Evolutionary conservation across 2,329 filamentous ascomycete genomes (phyloP).

Genomic region (Graphium sp.): DNA sequence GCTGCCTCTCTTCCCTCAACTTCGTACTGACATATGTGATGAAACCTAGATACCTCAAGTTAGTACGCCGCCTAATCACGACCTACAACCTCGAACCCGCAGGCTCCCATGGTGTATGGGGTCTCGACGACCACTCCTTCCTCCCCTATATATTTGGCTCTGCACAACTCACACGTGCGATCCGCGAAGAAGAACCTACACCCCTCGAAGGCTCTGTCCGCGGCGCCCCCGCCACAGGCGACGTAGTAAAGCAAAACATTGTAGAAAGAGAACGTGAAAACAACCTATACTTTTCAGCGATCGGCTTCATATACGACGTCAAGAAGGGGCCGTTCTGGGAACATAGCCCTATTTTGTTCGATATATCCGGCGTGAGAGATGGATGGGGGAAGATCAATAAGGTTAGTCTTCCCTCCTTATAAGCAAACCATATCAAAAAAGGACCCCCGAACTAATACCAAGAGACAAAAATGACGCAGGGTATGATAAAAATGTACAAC

Average conservation of each 20-base stretch:
- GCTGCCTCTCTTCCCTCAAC: slow-evolving; percentile 2
- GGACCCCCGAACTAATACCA: neutral
- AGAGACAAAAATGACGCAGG: slow-evolving; percentile 26
- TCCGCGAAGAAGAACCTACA: slow-evolving; percentile 42
- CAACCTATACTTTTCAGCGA: slow-evolving; percentile 88
- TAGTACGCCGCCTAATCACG: slow-evolving; percentile 69
- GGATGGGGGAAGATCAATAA: slow-evolving; percentile 98
- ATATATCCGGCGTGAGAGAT: slow-evolving; percentile 77
- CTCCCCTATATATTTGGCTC: slow-evolving; percentile 90
- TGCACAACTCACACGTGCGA: slow-evolving; percentile 69
- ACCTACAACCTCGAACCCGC: slow-evolving; percentile 91
- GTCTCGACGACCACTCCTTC: slow-evolving; percentile 93
- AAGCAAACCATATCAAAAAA: neutral
- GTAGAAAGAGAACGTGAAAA: slow-evolving; percentile 47
- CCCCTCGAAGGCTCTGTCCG: slow-evolving; percentile 65
- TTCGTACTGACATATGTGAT: too few relatives aligned
- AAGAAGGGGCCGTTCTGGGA: slow-evolving; percentile 96
- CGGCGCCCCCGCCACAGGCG: slow-evolving; percentile 52
- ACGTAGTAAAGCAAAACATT: slow-evolving; percentile 46
- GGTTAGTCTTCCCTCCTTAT: slow-evolving; percentile 16
- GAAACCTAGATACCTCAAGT: slow-evolving; percentile 52
- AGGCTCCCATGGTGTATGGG: slow-evolving; percentile 95
- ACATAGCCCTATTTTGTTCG: slow-evolving; percentile 85
- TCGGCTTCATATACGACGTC: slow-evolving; percentile 95
- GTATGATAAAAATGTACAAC: slow-evolving; percentile 99